Evolutionary conservation across 169 alveolate genomes (phyloP).

Genomic region (Plasmodium falciparum): DNA sequence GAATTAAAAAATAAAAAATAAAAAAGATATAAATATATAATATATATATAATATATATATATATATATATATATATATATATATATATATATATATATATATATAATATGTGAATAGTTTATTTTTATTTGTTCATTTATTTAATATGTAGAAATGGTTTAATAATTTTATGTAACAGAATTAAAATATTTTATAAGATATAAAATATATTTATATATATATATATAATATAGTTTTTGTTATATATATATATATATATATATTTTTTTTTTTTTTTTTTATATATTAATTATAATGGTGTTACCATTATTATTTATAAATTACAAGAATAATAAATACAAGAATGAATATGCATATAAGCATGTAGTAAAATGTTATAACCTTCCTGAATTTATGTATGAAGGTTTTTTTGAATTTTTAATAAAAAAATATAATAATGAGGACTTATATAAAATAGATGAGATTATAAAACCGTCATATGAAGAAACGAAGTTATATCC

Average conservation of each 20-base stretch:
- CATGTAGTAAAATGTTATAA: slow-evolving; percentile 62
- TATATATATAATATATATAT: background rate
- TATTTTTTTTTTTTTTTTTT: background rate
- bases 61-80: background rate
- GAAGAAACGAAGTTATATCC: slow-evolving; percentile 67
- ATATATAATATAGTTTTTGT: no score
- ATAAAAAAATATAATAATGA: slow-evolving; percentile 10
- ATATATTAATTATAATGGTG: slow-evolving; percentile 7
- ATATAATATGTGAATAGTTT: no score
- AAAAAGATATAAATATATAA: no score
- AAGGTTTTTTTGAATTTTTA: slow-evolving; percentile 34
- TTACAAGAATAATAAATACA: background rate
- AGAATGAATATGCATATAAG: background rate
- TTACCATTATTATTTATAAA: slow-evolving; percentile 28
- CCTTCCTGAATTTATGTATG: slow-evolving; percentile 21
- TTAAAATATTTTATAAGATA: no score
- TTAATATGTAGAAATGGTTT: no score
- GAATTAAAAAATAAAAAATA: background rate
- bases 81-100: no score
- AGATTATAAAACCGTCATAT: slow-evolving; percentile 23
- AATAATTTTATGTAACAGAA: no score
- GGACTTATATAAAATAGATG: slow-evolving; percentile 12
- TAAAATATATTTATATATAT: no score
- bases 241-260: no score
- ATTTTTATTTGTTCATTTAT: no score